These are phyloP conservation scores for Globisporangium alternatum DNA, from an alignment of 352 stramenopile genomes.

Conservation along the genomic window DNA sequence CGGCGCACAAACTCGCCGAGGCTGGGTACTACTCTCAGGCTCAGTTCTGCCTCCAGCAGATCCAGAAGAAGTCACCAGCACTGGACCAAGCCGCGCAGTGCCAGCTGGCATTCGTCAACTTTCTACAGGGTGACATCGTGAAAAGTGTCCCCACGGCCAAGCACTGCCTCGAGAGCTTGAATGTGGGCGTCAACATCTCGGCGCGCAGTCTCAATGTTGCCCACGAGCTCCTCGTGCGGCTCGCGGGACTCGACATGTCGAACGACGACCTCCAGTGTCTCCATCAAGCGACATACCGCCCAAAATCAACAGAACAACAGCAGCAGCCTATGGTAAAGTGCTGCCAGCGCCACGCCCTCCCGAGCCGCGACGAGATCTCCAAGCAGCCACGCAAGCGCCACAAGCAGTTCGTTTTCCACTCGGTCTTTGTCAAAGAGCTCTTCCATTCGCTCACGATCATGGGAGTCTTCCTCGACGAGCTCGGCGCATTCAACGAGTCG, in stretches of 20 bases:
- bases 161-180: constrained; percentile 10
- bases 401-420: constrained; percentile 27
- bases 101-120: constrained; percentile 27
- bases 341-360: too few species aligned
- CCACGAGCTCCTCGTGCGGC: constrained; percentile 19
- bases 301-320: too few species aligned
- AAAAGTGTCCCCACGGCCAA: constrained; percentile 5
- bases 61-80: background rate
- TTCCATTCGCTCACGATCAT: constrained; percentile 49
- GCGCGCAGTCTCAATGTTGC: constrained; percentile 25
- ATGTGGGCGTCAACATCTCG: background rate
- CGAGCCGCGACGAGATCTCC: background rate
- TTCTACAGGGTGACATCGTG: constrained; percentile 27
- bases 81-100: constrained; percentile 14
- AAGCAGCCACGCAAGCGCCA: background rate
- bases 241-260: constrained; percentile 20
- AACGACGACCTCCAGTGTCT: constrained; percentile 25
- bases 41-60: constrained; percentile 15
- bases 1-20: constrained; percentile 18
- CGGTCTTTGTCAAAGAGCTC: constrained; percentile 39
- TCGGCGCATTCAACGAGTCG: constrained; percentile 46
- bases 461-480: constrained; percentile 64
- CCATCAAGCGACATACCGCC: background rate
- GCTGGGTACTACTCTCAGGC: constrained; percentile 30
- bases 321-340: background rate